Evolutionary conservation across 1,284 basidiomycete species (phyloP).

Genomic region (Malassezia dermatis): DNA sequence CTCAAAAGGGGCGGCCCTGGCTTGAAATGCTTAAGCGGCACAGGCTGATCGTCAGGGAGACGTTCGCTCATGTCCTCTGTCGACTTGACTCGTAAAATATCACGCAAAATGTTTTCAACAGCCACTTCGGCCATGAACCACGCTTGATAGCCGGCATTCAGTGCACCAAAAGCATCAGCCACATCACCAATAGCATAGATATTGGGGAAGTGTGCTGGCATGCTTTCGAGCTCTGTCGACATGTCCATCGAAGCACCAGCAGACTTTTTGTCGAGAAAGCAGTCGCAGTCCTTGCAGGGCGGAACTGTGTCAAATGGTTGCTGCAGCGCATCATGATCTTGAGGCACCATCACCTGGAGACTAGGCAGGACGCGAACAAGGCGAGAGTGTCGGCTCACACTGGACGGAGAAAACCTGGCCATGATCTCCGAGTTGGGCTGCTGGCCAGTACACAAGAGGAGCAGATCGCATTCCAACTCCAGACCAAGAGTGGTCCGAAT

Average conservation of each 20-base stretch:
- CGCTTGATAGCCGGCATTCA: slow-evolving; percentile 47
- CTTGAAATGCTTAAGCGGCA: slow-evolving; percentile 24
- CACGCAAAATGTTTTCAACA: slow-evolving; percentile 38
- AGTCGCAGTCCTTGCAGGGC: slow-evolving; percentile 46
- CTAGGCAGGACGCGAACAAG: slow-evolving; percentile 35
- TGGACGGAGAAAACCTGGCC: slow-evolving; percentile 32
- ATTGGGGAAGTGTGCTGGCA: slow-evolving; percentile 22
- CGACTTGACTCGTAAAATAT: slow-evolving; percentile 19
- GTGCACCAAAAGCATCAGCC: slow-evolving; percentile 44
- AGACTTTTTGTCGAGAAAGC: slow-evolving; percentile 44
- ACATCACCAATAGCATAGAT: slow-evolving; percentile 46
- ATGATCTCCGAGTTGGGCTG: slow-evolving; percentile 42
- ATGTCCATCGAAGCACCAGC: slow-evolving; percentile 10
- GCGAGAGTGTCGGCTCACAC: slow-evolving; percentile 34
- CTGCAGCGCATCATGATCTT: slow-evolving; percentile 29
- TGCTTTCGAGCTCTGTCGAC: slow-evolving; percentile 3
- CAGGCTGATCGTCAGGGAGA: neutral
- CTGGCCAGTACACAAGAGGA: slow-evolving; percentile 45
- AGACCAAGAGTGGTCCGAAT: slow-evolving; percentile 41
- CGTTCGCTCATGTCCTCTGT: slow-evolving; percentile 1
- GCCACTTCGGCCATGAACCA: slow-evolving; percentile 47
- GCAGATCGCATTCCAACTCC: slow-evolving; percentile 37
- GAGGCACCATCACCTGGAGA: slow-evolving; percentile 37
- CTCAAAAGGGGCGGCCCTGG: slow-evolving; percentile 42
- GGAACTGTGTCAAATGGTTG: slow-evolving; percentile 31